Base-by-base conservation (phyloP, 2,329 filamentous ascomycete species). In the Clarireedia hainanense region DNA sequence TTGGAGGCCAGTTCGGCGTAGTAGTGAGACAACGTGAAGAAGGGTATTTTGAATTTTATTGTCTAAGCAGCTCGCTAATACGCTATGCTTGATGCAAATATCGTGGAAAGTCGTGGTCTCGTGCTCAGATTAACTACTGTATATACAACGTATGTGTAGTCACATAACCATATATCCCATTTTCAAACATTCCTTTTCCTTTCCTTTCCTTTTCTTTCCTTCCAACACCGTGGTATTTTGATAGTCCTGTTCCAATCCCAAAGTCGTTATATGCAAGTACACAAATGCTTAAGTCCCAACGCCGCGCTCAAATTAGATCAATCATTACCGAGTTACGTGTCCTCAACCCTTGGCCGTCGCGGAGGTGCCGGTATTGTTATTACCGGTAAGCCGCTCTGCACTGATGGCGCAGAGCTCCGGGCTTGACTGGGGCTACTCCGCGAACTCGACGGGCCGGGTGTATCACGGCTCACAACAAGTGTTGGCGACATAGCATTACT, bases 281-380 rank as follows among this genome's bases (percentile, higher is more conserved):
- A 36, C 37, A 50, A 55, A 55, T 43, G 26, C 46, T 27, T 15
- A 34, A 55, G 15, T 20, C 36, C 45, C 15, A 52, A 45, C 55
- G 50, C 55, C 55, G 26, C 50, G 55, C 55, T 57, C n/a, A 57
- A 57, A 57, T 47, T 15, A 43, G 26, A 49, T 27, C 36, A 52
- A 34, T 20, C 10, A 48, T 15, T 14, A 23, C 7, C 17, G 17
- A 20, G 7, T 42, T n/a, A 53, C 23, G 50, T 20, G 24, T 53
- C 34, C 17, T 46, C 48, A n/a, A 27, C 50, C 40, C 50, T 40
- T 24, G 50, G 64, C 34, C 58, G 57, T 46, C 65, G 58, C 30
- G 64, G 64, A 5, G 65, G 66, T 50, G 66, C 65, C n/a, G 66
- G 65, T 42, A 68, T 66, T 51, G 58, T 65, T 36, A 60, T 51